Percentiles rank a stretch among this genome's conserved stretches.
Evolutionary conservation across 2,329 filamentous ascomycete species (phyloP).

Genomic region (Epichloe scottii): DNA sequence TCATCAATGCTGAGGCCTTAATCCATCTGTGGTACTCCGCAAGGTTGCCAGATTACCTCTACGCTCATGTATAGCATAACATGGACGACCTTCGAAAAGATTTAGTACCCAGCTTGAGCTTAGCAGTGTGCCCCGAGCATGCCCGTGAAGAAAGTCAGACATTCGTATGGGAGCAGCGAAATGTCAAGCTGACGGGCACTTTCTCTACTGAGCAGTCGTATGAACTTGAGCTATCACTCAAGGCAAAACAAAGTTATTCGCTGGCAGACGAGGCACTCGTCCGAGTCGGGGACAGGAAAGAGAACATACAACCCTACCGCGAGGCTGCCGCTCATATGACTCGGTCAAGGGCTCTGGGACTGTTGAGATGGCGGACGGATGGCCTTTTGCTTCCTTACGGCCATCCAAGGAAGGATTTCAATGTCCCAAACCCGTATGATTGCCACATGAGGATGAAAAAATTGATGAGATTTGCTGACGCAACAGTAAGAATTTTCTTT

Average conservation of each 20-base stretch:
- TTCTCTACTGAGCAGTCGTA: neutral
- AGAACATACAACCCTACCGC: neutral
- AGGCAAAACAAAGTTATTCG: too few species aligned
- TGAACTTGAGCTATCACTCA: neutral
- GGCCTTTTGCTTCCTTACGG: constrained; percentile 14
- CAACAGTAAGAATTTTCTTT: constrained; percentile 1
- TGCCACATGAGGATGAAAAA: too few species aligned
- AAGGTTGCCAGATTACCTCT: constrained; percentile 6
- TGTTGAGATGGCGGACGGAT: constrained; percentile 11
- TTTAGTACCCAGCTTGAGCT: neutral
- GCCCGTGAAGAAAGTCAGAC: neutral
- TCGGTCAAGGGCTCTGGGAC: constrained; percentile 6
- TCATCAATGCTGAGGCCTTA: constrained; percentile 11
- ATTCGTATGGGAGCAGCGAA: neutral
- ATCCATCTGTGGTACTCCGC: constrained; percentile 17
- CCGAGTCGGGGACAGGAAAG: neutral
- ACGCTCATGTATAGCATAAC: neutral
- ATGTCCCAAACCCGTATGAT: constrained; percentile 13
- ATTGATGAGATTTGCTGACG: neutral
- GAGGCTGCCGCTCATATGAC: constrained; percentile 9
- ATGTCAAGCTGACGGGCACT: neutral
- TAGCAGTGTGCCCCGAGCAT: neutral
- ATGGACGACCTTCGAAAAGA: neutral
- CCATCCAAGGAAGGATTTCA: constrained; percentile 9
- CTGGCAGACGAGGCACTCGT: neutral